Evolutionary conservation across 345 rosid species (phyloP).

Genomic region (Salix koriyanagi): DNA sequence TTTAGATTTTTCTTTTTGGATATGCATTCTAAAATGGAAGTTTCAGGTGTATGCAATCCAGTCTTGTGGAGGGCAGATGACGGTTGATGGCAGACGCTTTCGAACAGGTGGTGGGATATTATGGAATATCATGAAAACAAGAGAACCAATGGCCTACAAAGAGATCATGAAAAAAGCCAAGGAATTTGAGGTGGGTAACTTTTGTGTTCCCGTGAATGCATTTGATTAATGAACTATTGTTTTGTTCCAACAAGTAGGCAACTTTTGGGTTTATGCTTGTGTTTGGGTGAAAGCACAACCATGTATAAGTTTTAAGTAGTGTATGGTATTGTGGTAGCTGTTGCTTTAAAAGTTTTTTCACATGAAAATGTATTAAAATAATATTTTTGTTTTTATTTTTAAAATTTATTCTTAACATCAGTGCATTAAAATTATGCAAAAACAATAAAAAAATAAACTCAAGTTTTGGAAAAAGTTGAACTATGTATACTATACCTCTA

Average conservation of each 20-base stretch:
- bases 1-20: neutral
- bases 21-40: neutral
- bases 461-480: too few relatives aligned
- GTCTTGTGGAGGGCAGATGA: slow-evolving; percentile 92
- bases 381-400: too few relatives aligned
- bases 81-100: slow-evolving; percentile 73
- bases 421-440: too few relatives aligned
- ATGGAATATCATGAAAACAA: slow-evolving; percentile 79
- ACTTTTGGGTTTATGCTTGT: neutral
- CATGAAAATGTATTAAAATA: too few relatives aligned
- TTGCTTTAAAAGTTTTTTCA: too few relatives aligned
- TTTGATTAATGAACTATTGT: neutral
- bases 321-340: too few relatives aligned
- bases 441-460: too few relatives aligned
- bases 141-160: slow-evolving; percentile 62
- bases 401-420: too few relatives aligned
- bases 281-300: neutral
- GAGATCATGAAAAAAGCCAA: slow-evolving; percentile 83
- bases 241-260: neutral
- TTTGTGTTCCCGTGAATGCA: neutral
- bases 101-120: slow-evolving; percentile 85
- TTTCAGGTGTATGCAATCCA: slow-evolving; percentile 75
- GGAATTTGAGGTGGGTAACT: slow-evolving; percentile 73
- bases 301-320: neutral
- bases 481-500: neutral